Conservation (phyloP, 345 rosid genomes). For the Dovyalis caffra region DNA sequence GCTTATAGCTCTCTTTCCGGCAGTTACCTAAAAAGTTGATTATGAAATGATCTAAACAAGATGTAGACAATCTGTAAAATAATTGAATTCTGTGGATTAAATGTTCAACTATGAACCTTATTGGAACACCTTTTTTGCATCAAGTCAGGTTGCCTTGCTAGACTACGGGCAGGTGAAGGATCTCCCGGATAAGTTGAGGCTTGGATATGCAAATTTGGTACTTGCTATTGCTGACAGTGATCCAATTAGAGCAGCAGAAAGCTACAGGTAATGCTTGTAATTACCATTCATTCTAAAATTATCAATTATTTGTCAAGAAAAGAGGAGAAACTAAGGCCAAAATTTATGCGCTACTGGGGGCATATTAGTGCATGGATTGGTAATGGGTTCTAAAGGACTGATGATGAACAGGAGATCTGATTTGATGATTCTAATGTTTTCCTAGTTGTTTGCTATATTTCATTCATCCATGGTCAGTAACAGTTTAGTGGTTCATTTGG, state of each 20-base stretch:
- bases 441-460: background rate
- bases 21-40: background rate
- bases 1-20: background rate
- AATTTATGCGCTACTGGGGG: background rate
- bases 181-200: conserved; percentile 76
- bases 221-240: conserved; percentile 84
- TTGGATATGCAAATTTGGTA: conserved; percentile 83
- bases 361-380: background rate
- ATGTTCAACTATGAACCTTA: conserved; percentile 16
- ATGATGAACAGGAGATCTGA: background rate
- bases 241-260: conserved; percentile 51
- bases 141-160: conserved; percentile 75
- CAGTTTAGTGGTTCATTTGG: background rate
- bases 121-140: conserved; percentile 13
- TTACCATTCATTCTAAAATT: background rate
- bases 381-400: background rate
- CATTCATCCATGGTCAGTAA: no score
- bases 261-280: conserved; percentile 61
- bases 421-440: background rate
- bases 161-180: conserved; percentile 99
- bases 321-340: conserved; percentile 10
- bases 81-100: background rate
- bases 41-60: background rate
- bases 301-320: conserved; percentile 1
- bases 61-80: background rate